Evolutionary conservation across 306 rosid species (phyloP), one percentile per base, ranked within the genome.

Genomic region (Potentilla sterilis): DNA sequence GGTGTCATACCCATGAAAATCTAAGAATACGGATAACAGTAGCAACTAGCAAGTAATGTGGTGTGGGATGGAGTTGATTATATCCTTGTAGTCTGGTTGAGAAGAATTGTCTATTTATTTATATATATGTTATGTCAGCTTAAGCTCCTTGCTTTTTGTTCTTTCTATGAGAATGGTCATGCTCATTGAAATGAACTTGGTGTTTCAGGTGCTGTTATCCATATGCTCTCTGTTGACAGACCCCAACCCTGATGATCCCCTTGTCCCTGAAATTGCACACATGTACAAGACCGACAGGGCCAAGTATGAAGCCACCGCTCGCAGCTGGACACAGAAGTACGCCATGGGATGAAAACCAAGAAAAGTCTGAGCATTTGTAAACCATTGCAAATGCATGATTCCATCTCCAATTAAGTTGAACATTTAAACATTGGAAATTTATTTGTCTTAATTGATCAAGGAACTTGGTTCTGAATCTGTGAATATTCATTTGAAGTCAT

Each of bases 271-370:
- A 81, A 93, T 93, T 40, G 98, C 97, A 1, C 98, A 90, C 86
- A 93, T 93, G 95, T 93, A 91, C 85, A 93, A 93, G 93, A 83
- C 89, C 0, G 97, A 93, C 86, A 82, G 86, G 81, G 81, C 82
- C 57, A 93, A 90, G 81, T 93, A 90, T 65, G 98, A 93, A 80
- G 72, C 93, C n/a, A 93, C 96, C n/a, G 95, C 98, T 70, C 98
- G 95, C 86, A 90, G 95, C 82, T 93, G 98, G 96, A 85, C 96
- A 9, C 95, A 90, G 79, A 93, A 90, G 87, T 93, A 93, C 64
- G 90, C 96, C 71, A 90, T 89, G 97, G 93, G 97, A 71, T 93
- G 86, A 91, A 37, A 42, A 52, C 48, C 19, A n/a, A 43, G 37
- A 51, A 43, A 49, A 55, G 38, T 54, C 28, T 34, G 61, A 34